phyloP scores from a whole-genome alignment of 1,139 yeast genomes.

The Kurtzmaniella quercitrusa region DNA sequence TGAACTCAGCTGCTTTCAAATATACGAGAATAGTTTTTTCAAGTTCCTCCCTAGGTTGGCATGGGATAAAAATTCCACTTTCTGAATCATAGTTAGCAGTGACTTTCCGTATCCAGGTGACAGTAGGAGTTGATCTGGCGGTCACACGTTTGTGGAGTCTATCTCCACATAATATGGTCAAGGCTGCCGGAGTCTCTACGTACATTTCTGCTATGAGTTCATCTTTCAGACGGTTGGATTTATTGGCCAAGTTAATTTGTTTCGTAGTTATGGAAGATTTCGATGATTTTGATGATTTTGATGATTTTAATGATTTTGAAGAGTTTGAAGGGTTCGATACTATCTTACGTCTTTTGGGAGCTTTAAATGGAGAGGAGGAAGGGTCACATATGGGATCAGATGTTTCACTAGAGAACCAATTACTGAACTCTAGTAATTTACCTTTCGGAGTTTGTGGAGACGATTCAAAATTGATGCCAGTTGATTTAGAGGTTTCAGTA shows the following conservation, averaged over 20 bases:
- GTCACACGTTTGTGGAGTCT: slow-evolving; percentile 11
- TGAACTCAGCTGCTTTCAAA: slow-evolving; percentile 43
- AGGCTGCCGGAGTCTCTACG: slow-evolving; percentile 24
- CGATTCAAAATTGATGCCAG: too few relatives aligned
- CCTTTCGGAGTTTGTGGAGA: background rate
- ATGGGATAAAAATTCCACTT: slow-evolving; percentile 53
- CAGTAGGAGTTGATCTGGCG: slow-evolving; percentile 20
- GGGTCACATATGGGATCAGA: slow-evolving; percentile 9
- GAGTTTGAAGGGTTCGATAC: background rate
- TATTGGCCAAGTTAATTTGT: slow-evolving; percentile 48
- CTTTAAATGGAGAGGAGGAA: slow-evolving; percentile 9
- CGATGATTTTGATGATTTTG: background rate
- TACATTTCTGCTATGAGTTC: slow-evolving; percentile 51
- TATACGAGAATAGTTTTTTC: slow-evolving; percentile 45
- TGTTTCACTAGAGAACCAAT: slow-evolving; percentile 12
- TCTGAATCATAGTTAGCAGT: slow-evolving; percentile 39
- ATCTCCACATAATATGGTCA: slow-evolving; percentile 13
- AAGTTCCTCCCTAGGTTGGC: slow-evolving; percentile 29
- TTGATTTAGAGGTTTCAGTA: too few relatives aligned
- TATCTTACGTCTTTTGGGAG: slow-evolving; percentile 7
- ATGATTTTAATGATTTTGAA: background rate
- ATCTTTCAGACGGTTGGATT: slow-evolving; percentile 41
- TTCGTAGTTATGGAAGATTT: too few relatives aligned
- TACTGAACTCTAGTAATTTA: slow-evolving; percentile 7
- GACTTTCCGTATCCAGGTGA: slow-evolving; percentile 33